Base-by-base conservation (phyloP, 768 basidiomycete species). In the Termitomyces sp. region DNA sequence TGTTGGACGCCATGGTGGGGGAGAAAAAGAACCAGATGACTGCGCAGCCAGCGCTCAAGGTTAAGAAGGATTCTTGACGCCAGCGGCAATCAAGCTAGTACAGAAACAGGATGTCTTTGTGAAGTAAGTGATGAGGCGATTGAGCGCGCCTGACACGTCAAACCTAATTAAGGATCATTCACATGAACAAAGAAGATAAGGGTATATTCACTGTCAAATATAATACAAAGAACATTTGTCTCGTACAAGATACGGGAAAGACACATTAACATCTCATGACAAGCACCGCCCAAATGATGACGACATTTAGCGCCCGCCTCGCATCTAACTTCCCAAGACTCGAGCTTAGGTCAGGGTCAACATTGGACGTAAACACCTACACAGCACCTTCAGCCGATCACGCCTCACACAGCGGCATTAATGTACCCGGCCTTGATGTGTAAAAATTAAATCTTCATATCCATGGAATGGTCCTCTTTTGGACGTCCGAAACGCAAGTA, bases 401-500 rank as follows among this genome's bases (percentile, higher is more conserved):
- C 44, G 51, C 54, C 31, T 53, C 36, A 37, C 29, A 36, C 28
- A 56, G n/a, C 39, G 33, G 45, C 29, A 46, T 34, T 48, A 55
- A 36, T 54, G 34, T 47, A 36, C 36, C 52, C 54, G 18, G 39
- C 26, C 42, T 49, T 60, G 51, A 26, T 41, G 54, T 37, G 33
- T 31, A 46, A 28, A 52, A 52, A 57, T 34, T 39, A 50, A 34
- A 59, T 59, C 55, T 57, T 62, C 53, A 63, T 33, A 54, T 63
- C 60, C 60, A 56, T 55, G 55, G 56, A 47, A 57, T 56, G 54
- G 51, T 60, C 54, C 59, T 55, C 63, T 60, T 59, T 57, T 42
- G 55, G 54, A 56, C 31, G 49, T 59, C 57, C 57, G 31, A 29
- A 62, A 60, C 58, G 58, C 62, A 65, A 57, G 55, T 61, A 63